phyloP scores from a whole-genome alignment of 208 protist genomes.

The Balamuthia mandrillaris region DNA sequence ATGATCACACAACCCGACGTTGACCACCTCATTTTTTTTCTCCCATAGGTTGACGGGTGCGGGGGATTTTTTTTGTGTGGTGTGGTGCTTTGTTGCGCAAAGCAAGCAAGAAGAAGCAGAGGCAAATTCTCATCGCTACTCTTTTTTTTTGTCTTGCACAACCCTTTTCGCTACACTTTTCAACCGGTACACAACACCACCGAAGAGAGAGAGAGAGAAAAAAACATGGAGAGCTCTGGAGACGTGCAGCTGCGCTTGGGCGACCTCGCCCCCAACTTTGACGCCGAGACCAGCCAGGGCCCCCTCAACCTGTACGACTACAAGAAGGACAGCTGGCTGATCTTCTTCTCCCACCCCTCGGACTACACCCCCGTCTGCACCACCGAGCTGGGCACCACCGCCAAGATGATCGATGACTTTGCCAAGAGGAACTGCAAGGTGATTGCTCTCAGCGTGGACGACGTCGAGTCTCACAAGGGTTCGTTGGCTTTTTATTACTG shows the following conservation, averaged over 20 bases:
- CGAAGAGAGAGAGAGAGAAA: too few species aligned
- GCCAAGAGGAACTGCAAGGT: conserved; percentile 54
- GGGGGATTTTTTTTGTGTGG: too few species aligned
- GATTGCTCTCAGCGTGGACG: conserved; percentile 54
- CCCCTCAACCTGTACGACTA: conserved; percentile 56
- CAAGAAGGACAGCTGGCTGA: conserved; percentile 40
- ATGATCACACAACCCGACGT: too few species aligned
- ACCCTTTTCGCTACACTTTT: too few species aligned
- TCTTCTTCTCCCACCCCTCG: conserved; percentile 37
- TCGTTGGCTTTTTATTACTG: background rate
- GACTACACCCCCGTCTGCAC: conserved; percentile 71
- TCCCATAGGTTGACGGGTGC: too few species aligned
- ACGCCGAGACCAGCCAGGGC: conserved; percentile 48
- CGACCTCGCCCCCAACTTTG: conserved; percentile 53
- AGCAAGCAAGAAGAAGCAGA: too few species aligned
- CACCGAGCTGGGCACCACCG: conserved; percentile 62
- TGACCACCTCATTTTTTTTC: too few species aligned
- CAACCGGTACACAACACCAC: too few species aligned
- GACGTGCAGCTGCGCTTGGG: conserved; percentile 46
- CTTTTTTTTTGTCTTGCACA: too few species aligned
- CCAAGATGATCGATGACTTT: conserved; percentile 59
- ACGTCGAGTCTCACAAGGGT: conserved; percentile 47
- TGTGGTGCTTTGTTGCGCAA: too few species aligned
- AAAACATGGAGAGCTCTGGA: too few species aligned
- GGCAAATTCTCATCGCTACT: too few species aligned